Conservation (phyloP, 495 filamentous ascomycete genomes). For the Penicillium lagena region DNA sequence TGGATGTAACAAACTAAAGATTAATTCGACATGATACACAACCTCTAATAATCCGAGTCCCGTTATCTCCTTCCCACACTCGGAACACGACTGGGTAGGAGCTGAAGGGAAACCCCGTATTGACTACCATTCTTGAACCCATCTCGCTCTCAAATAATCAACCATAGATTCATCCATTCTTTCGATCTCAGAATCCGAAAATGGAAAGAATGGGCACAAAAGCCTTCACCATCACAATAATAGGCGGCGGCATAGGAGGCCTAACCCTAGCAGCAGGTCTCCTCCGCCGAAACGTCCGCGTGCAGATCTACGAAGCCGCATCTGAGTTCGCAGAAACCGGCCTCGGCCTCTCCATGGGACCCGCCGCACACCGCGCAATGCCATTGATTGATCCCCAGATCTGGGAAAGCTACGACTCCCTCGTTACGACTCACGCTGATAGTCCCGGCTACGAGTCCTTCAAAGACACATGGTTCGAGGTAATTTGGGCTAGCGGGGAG, state of each 20-base stretch:
- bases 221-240: constrained; percentile 44
- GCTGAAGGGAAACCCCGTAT: too few relatives aligned
- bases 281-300: constrained; percentile 39
- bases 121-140: too few relatives aligned
- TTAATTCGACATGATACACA: too few relatives aligned
- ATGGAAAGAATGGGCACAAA: too few relatives aligned
- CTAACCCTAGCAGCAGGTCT: constrained; percentile 50
- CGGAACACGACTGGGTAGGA: too few relatives aligned
- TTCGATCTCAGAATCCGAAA: too few relatives aligned
- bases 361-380: constrained; percentile 53
- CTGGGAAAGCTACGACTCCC: constrained; percentile 22
- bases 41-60: too few relatives aligned
- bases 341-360: constrained; percentile 52
- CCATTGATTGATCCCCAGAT: constrained; percentile 36
- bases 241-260: constrained; percentile 57
- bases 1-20: too few relatives aligned
- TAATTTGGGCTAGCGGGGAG: constrained; percentile 14
- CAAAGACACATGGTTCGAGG: constrained; percentile 21
- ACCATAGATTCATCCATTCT: too few relatives aligned
- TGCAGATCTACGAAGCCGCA: constrained; percentile 52
- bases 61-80: too few relatives aligned
- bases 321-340: constrained; percentile 50
- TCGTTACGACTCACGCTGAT: constrained; percentile 23
- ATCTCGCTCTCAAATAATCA: too few relatives aligned
- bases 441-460: constrained; percentile 19